Base-by-base conservation (phyloP, 2,329 filamentous ascomycete genomes). In the Penicillium sp. region DNA sequence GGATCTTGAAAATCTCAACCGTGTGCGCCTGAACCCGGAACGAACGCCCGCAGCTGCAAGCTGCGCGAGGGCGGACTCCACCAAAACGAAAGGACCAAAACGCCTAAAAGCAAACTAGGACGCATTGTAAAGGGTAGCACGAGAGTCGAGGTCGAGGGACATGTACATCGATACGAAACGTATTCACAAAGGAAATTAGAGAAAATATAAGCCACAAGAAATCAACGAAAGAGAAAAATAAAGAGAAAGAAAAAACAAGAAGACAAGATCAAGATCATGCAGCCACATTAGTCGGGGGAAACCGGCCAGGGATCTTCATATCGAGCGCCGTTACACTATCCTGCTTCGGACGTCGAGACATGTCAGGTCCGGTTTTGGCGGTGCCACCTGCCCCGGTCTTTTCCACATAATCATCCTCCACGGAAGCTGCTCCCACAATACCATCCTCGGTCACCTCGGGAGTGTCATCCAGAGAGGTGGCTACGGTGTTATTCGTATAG, bases 241-340 rank as follows among this genome's bases (percentile, higher is more conserved):
- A 31, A 31, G 32, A 20, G 38, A 35, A 34, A 33, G 30, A 35
- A 17, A 22, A 29, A 32, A 36, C 9, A 35, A 17, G 20, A 23
- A 32, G 40, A 44, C 30, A 45, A 40, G 15, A 13, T 14, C 37
- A 27, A 40, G 32, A 32, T 51, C 47, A 61, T 15, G 52, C 57
- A 7, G 56, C 45, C 30, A 61, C 47, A 37, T 61, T 52, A 31
- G 54, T 51, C 13, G 48, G 59, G 10, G 62, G 62, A 37, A 52
- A 65, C 30, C 56, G 59, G 6, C 62, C 62, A 2, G 62, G 62
- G 27, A 65, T 63, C 22, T 55, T 53, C 41, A 64, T 45, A 32
- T 62, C 61, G 29, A 63, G 47, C 2, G 59, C 55, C 11, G 52
- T 46, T 3, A 52, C 45, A 14, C 60, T 65, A 37, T 54, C 51